A percentile compares a stretch with the other conserved stretches of the same genome.
Evolutionary conservation across 768 basidiomycete species (phyloP).

Genomic region (Daedalea quercina): DNA sequence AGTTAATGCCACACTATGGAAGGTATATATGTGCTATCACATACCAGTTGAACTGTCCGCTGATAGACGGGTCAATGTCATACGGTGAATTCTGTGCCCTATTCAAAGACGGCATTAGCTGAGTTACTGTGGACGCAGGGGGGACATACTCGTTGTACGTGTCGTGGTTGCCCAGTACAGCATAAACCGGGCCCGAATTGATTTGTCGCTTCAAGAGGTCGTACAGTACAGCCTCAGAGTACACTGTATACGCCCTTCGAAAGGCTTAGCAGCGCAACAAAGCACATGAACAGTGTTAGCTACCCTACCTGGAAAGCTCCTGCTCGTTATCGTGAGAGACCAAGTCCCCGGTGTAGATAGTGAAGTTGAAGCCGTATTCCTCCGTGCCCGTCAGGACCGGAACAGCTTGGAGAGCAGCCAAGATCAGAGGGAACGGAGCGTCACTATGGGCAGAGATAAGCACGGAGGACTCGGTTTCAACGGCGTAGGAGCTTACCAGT

Average conservation of each 20-base stretch:
- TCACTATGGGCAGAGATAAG: slow-evolving; percentile 34
- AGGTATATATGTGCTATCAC: slow-evolving; percentile 5
- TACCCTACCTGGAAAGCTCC: slow-evolving; percentile 51
- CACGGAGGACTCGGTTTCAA: neutral
- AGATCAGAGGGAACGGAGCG: slow-evolving; percentile 51
- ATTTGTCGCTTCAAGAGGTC: slow-evolving; percentile 59
- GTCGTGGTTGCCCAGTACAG: slow-evolving; percentile 74
- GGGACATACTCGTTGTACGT: slow-evolving; percentile 53
- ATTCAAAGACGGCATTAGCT: neutral
- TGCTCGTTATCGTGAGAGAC: slow-evolving; percentile 66
- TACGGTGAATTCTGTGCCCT: slow-evolving; percentile 59
- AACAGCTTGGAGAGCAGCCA: slow-evolving; percentile 60
- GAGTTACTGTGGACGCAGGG: neutral
- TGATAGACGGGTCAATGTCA: slow-evolving; percentile 46
- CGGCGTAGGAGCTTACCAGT: slow-evolving; percentile 35
- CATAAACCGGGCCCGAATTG: slow-evolving; percentile 66
- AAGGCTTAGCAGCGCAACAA: too few species aligned
- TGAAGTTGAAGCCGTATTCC: slow-evolving; percentile 55
- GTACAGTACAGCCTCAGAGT: slow-evolving; percentile 62
- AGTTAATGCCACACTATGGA: neutral
- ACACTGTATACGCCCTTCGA: slow-evolving; percentile 48
- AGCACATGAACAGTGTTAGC: neutral
- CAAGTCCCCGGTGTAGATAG: slow-evolving; percentile 68
- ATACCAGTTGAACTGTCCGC: slow-evolving; percentile 61
- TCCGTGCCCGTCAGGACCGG: slow-evolving; percentile 58